Evolutionary conservation across 2,329 filamentous ascomycete species (phyloP), one percentile per base, ranked within the genome.

Genomic region (Orbilia oligospora): DNA sequence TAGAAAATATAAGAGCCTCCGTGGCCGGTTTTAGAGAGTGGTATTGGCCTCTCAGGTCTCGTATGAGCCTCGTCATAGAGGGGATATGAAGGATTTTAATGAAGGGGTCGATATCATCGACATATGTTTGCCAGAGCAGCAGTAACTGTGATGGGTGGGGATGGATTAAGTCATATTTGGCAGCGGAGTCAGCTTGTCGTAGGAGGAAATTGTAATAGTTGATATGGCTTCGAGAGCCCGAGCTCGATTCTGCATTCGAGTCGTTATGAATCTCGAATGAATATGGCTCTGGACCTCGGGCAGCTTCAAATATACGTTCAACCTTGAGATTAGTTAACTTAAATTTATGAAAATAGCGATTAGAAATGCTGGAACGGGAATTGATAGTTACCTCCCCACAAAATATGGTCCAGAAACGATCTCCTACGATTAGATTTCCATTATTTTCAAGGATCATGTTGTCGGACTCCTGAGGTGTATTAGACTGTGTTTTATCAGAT

Each of bases 1-100:
- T 87, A n/a, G 87, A 85, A 80, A 89, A 89, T 48, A 89, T 84
- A 48, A 89, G 82, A 18, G 86, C 85, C 80, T 89, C 87, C 73
- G 86, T 81, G 82, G 76, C 83, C 81, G 80, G 80, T 80, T 76
- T 81, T 10, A 70, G 44, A 36, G 80, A 65, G 44, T 70, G 48
- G 49, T 80, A 79, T 69, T 81, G 83, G 0, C 84, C 85, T 80
- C 84, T 85, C 36, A 85, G 82, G 27, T 83, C 82, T 8, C 82
- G 82, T 33, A 84, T 81, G 67, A 83, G 81, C 56, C 82, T 81
- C 14, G 77, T 81, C 48, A 84, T 69, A 12, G 81, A 83, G 0
- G 84, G 83, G 10, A 83, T 76, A 58, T 85, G 83, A 6, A 85
- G 67, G 16, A 82, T 73, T 27, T 82, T 83, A 2, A 82, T 46